phyloP scores from a whole-genome alignment of 163 green algal species.

The Scenedesmus sp. region DNA sequence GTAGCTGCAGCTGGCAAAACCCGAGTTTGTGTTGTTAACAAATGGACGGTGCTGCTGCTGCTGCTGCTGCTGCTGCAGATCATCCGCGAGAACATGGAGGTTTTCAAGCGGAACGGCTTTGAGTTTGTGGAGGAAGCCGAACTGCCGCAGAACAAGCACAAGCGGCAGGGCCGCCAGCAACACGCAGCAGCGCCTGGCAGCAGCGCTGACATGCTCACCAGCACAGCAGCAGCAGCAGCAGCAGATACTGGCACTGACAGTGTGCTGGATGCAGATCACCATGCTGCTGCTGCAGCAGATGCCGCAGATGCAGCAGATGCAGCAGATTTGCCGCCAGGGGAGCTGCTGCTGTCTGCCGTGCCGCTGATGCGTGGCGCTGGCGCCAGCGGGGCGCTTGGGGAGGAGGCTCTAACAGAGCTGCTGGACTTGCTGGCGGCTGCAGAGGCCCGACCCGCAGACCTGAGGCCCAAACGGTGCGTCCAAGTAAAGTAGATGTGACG shows the following conservation, averaged over 20 bases:
- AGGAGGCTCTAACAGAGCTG: constrained; percentile 88
- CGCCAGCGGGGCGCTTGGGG: constrained; percentile 72
- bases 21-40: too few relatives aligned
- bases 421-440: constrained; percentile 71
- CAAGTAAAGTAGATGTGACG: not conserved
- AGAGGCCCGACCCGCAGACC: constrained; percentile 48
- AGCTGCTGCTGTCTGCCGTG: constrained; percentile 79
- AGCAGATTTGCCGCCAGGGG: not conserved
- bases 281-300: not conserved
- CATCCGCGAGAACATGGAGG: constrained; percentile 76
- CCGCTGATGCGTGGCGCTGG: constrained; percentile 70
- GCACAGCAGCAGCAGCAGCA: not conserved
- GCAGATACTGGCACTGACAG: not conserved
- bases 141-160: constrained; percentile 20
- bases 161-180: not conserved
- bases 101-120: constrained; percentile 91
- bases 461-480: constrained; percentile 71
- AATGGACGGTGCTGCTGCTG: not conserved
- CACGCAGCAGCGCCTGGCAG: too few relatives aligned
- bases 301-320: not conserved
- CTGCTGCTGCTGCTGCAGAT: constrained; percentile 15
- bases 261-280: not conserved
- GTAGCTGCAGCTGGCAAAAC: too few relatives aligned
- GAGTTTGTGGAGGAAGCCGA: constrained; percentile 77
- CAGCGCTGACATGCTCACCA: not conserved